Conservation (phyloP, 1,284 basidiomycete genomes). For the Amylostereum areolatum region DNA sequence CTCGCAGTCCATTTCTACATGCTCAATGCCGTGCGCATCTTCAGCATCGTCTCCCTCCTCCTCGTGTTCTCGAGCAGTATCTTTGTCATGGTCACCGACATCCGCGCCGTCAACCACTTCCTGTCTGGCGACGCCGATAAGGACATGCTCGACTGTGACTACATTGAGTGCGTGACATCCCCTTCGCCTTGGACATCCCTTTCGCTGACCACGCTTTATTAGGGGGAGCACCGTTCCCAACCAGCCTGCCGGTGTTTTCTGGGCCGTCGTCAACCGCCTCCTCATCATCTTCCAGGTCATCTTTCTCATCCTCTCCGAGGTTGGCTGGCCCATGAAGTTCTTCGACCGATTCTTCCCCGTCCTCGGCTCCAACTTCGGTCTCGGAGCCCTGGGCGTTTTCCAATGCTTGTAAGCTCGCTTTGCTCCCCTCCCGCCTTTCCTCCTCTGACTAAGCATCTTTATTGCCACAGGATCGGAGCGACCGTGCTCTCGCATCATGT, state of each 20-base stretch:
- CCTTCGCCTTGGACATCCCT: neutral
- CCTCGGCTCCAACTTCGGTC: constrained; percentile 72
- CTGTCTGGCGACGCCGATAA: constrained; percentile 30
- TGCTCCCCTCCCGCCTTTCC: constrained; percentile 3
- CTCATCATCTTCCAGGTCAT: constrained; percentile 80
- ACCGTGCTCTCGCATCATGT: constrained; percentile 77
- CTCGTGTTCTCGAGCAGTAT: constrained; percentile 80
- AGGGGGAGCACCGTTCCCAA: constrained; percentile 83
- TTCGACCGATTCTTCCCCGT: constrained; percentile 83
- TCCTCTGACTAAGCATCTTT: constrained; percentile 9
- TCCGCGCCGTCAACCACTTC: constrained; percentile 70
- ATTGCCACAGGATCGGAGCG: constrained; percentile 56
- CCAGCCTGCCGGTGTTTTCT: constrained; percentile 83
- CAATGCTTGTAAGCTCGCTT: constrained; percentile 66
- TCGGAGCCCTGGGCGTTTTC: constrained; percentile 82
- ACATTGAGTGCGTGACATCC: constrained; percentile 57
- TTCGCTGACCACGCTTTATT: constrained; percentile 7
- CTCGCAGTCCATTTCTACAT: constrained; percentile 64
- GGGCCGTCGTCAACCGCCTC: constrained; percentile 79
- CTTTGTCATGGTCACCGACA: constrained; percentile 72
- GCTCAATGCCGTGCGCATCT: constrained; percentile 70
- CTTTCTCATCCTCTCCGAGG: constrained; percentile 74
- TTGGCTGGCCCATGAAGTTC: constrained; percentile 71
- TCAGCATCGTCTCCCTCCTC: constrained; percentile 77
- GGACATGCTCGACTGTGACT: constrained; percentile 60